phyloP scores from a whole-genome alignment of 2,329 filamentous ascomycete genomes.

The Aschersonia sp. region DNA sequence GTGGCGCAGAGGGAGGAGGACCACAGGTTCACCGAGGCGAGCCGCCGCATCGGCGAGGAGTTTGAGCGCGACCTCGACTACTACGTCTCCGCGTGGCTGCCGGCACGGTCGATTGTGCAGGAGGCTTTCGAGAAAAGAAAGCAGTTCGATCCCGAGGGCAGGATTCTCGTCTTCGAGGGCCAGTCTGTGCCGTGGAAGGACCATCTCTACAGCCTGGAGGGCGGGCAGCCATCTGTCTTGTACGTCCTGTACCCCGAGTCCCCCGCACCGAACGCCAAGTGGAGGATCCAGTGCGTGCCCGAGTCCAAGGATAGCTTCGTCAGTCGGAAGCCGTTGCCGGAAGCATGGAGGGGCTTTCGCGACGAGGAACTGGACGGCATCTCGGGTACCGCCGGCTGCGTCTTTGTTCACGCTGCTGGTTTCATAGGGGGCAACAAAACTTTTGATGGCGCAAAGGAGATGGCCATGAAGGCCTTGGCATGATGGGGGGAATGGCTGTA shows the following conservation, averaged over 20 bases:
- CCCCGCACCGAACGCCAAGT: slow-evolving; percentile 60
- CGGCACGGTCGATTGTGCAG: slow-evolving; percentile 66
- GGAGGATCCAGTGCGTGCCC: slow-evolving; percentile 89
- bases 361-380: slow-evolving; percentile 72
- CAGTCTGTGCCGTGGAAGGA: slow-evolving; percentile 90
- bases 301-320: slow-evolving; percentile 73
- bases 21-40: slow-evolving; percentile 61
- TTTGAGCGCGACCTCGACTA: slow-evolving; percentile 72
- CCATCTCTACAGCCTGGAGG: slow-evolving; percentile 80
- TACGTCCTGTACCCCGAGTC: slow-evolving; percentile 91
- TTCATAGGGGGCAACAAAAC: slow-evolving; percentile 96
- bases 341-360: slow-evolving; percentile 80
- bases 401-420: slow-evolving; percentile 88
- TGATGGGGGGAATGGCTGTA: background rate
- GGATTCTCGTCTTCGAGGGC: slow-evolving; percentile 64
- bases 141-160: slow-evolving; percentile 56
- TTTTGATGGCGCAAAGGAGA: slow-evolving; percentile 71
- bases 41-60: slow-evolving; percentile 72
- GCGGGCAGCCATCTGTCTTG: slow-evolving; percentile 42
- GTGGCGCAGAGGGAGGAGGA: slow-evolving; percentile 63
- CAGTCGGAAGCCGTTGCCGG: slow-evolving; percentile 81
- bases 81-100: slow-evolving; percentile 67
- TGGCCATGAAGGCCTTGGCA: slow-evolving; percentile 64
- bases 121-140: slow-evolving; percentile 56
- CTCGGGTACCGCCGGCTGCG: slow-evolving; percentile 53